Evolutionary conservation across 2,329 filamentous ascomycete species (phyloP), one percentile per base, ranked within the genome.

Genomic region (Stemphylium vesicarium): DNA sequence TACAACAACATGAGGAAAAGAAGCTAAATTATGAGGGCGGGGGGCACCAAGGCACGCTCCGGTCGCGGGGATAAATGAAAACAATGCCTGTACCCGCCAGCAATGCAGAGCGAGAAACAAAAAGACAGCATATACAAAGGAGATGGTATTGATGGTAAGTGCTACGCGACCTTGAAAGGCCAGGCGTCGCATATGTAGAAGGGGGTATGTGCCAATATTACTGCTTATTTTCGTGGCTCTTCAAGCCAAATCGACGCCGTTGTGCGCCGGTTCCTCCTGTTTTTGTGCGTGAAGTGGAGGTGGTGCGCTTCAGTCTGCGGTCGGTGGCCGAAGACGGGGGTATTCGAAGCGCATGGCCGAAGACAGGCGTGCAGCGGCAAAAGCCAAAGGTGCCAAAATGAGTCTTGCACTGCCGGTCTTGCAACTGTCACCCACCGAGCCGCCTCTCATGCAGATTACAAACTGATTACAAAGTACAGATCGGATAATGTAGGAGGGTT

Each of bases 391-490:
- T 40, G 38, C 49, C 48, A 44, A 44, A 37, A 20, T 41, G 52
- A 35, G 39, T 37, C 36, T 44, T 41, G 18, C 24, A 44, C 53
- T 31, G 15, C 37, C 16, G 20, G 15, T 38, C 43, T 53, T 35
- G 42, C 31, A 46, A 18, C 43, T 53, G 48, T 38, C 48, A 26
- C 52, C 37, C 46, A 46, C 43, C 48, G 39, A 42, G 43, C 61
- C 59, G 56, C 56, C 62, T 63, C 61, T 60, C 61, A 71, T 71
- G 70, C 71, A 72, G 66, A 75, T 75, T 74, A 74, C 70, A 74
- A 70, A 62, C 62, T 68, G 65, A 74, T 75, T 75, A 75, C 69
- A 72, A 75, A 68, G 69, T 72, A 75, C 69, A 72, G 63, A 50
- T 33, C 46, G 32, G 45, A 58, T 41, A 29, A 24, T 42, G 39